phyloP scores from a whole-genome alignment of 2,329 filamentous ascomycete species.

The Fusarium xyrophilum region DNA sequence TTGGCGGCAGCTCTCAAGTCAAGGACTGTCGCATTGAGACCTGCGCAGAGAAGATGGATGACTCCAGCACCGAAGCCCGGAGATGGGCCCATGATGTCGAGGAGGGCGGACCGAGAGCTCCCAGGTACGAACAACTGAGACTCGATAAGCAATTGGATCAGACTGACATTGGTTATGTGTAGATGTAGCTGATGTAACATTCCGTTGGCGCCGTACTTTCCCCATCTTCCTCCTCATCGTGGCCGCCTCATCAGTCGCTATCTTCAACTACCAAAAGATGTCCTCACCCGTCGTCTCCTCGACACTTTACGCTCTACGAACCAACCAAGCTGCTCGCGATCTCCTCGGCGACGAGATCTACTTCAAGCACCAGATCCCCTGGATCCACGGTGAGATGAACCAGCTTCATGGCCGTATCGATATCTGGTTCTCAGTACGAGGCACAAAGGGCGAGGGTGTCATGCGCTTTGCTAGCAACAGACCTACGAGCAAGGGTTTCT shows the following conservation, averaged over 20 bases:
- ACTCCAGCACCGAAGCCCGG: slow-evolving; percentile 64
- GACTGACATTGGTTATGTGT: neutral
- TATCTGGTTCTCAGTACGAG: slow-evolving; percentile 86
- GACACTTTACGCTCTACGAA: slow-evolving; percentile 90
- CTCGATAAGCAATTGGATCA: neutral
- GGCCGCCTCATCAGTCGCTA: slow-evolving; percentile 75
- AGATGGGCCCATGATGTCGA: slow-evolving; percentile 69
- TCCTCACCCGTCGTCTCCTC: slow-evolving; percentile 86
- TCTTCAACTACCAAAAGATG: slow-evolving; percentile 99
- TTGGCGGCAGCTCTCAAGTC: slow-evolving; percentile 37
- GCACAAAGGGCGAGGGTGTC: slow-evolving; percentile 71
- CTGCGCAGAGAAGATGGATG: slow-evolving; percentile 54
- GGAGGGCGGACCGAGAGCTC: slow-evolving; percentile 70
- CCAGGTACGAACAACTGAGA: slow-evolving; percentile 56
- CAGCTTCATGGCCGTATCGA: slow-evolving; percentile 91
- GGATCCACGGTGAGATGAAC: slow-evolving; percentile 88
- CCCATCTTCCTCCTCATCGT: slow-evolving; percentile 82
- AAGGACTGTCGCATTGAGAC: slow-evolving; percentile 19
- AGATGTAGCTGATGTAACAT: slow-evolving; percentile 54
- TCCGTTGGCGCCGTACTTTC: slow-evolving; percentile 74
- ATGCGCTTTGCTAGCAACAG: slow-evolving; percentile 84
- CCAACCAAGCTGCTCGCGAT: slow-evolving; percentile 74
- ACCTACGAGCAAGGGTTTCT: slow-evolving; percentile 66
- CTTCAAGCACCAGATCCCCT: slow-evolving; percentile 79
- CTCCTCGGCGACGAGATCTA: slow-evolving; percentile 87